phyloP scores from a whole-genome alignment of 2,329 filamentous ascomycete genomes.

The Nothophoma quercina region DNA sequence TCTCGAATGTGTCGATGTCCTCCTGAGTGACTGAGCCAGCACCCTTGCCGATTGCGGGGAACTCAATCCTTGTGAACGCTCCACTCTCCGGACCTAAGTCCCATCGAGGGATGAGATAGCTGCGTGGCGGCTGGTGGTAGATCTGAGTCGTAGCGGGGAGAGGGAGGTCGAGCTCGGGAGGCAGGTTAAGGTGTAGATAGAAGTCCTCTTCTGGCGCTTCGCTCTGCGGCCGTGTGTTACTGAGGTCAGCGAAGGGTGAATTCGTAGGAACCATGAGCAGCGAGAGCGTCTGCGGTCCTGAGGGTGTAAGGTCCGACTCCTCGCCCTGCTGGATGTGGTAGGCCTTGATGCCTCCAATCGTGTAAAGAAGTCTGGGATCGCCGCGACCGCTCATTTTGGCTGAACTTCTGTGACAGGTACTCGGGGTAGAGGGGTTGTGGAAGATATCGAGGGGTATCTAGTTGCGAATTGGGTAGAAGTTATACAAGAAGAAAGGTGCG shows the following conservation, averaged over 20 bases:
- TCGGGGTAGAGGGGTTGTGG: neutral
- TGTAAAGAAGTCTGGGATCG: constrained; percentile 64
- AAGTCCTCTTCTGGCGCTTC: constrained; percentile 76
- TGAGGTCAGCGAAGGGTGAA: constrained; percentile 68
- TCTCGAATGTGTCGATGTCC: constrained; percentile 95
- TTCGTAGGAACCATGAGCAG: constrained; percentile 95
- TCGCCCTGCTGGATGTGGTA: constrained; percentile 90
- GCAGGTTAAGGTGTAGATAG: constrained; percentile 93
- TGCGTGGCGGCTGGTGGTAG: constrained; percentile 91
- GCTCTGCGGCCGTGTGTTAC: constrained; percentile 64
- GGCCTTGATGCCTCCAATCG: constrained; percentile 83
- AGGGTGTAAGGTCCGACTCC: constrained; percentile 81
- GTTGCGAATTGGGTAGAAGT: neutral
- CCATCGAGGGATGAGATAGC: constrained; percentile 95
- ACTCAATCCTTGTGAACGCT: constrained; percentile 92
- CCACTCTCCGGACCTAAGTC: constrained; percentile 87
- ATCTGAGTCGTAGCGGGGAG: constrained; percentile 96
- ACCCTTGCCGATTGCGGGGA: constrained; percentile 76
- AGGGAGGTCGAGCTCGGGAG: constrained; percentile 91
- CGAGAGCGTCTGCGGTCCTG: constrained; percentile 88
- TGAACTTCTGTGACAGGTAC: neutral
- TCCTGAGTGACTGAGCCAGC: constrained; percentile 75
- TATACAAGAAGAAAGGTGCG: constrained; percentile 3
- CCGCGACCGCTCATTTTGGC: constrained; percentile 58
- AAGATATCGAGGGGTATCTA: neutral